Base-by-base conservation (phyloP, 495 filamentous ascomycete species). In the Penicillium crystallinum region DNA sequence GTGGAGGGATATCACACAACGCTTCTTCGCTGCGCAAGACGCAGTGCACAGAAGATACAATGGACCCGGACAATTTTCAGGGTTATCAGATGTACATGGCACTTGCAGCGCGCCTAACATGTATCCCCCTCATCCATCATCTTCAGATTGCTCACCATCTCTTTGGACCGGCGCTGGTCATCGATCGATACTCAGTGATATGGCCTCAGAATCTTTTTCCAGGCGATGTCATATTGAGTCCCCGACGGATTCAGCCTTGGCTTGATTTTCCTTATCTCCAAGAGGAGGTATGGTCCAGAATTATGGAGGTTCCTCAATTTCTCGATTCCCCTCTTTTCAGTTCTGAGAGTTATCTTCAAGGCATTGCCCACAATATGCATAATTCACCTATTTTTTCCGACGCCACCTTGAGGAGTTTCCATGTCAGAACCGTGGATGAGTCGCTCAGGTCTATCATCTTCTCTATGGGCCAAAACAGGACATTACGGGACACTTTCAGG, bases 201-300 rank as follows among this genome's bases (percentile, higher is more conserved):
- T 43, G 40, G 40, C n/a, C 40, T 10, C n/a, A 29, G 3, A 15
- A 11, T 8, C 15, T 8, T 15, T 43, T 43, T 9, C 7, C 23
- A 10, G 40, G 9, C 5, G 22, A 27, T 29, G 15, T 15, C 1
- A 14, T 22, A 27, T 25, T 27, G 2, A 15, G 23, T n/a, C 40
- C 40, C 14, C 7, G 17, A 5, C 23, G 8, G 8, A 14, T 43
- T 4, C 8, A 10, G 7, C 40, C 40, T 27, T 43, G 40, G 40
- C 17, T 27, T 10, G 7, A 29, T 3, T 43, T 43, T 17, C 62
- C 61, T 22, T 38, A 47, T 27, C 50, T 62, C 19, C 56, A 65
- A 40, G 56, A 62, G 31, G 33, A 59, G 52, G 34, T 57, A 27
- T 61, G 62, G 58, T 44, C 42, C 23, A 54, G 54, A 43, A 12